Evolutionary conservation across 1,284 basidiomycete species (phyloP), one percentile per base, ranked within the genome.

Genomic region (Stereum hirsutum): DNA sequence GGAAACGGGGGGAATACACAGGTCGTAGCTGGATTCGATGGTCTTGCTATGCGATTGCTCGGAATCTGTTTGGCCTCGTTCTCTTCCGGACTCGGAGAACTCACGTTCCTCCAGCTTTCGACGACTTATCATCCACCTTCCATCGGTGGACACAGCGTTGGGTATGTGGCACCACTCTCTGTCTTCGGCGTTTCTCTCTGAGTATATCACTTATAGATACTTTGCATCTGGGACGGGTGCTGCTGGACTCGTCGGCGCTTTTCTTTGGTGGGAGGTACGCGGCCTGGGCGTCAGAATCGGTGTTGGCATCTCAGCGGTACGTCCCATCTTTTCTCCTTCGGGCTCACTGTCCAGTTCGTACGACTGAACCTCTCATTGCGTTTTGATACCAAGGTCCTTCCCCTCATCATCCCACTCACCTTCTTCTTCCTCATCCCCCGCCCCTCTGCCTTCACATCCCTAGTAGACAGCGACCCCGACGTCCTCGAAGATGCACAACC

Each of bases 191-290:
- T n/a, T 40, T 23, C 19, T 41, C 20, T 11, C 30, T 37, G 25
- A 33, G 26, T 27, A 11, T 30, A 31, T 50, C 41, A 39, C 32
- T 15, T 15, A 2, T 39, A 87, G 83, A 1, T 89, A 87, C 54
- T 94, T 92, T 61, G 82, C 90, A 3, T 85, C 85, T 6, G 95
- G 95, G 0, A 99, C 95, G 0, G 95, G 95, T 1, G 91, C 88
- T 2, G 95, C 95, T 0, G 95, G 95, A 0, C 74, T 98, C 4
- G 84, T 87, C 0, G 96, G 95, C 5, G 93, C 95, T 0, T 84
- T 85, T 31, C 60, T 96, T 5, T 99, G 95, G 95, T 98, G 95
- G 95, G 71, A 92, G 50, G 68, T 98, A 1, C 73, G 96, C 27
- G 78, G 80, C 0, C 63, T 96, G 1, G 95, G 95, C 11, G 90